Conservation (phyloP, 2,329 filamentous ascomycete genomes). For the Zarea fungicola region DNA sequence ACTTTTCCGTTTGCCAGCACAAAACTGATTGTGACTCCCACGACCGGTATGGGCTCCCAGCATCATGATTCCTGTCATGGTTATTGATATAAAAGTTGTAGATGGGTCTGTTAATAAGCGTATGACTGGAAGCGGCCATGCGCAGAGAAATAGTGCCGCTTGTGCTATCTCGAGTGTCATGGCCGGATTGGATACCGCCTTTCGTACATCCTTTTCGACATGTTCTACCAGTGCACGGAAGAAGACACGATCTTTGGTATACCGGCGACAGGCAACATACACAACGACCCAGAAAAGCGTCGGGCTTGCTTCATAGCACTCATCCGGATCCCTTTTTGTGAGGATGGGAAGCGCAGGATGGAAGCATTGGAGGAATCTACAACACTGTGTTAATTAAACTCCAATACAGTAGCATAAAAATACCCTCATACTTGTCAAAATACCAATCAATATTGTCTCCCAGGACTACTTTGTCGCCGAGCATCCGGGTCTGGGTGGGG, state of each 20-base stretch:
- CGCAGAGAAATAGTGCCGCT: slow-evolving; percentile 44
- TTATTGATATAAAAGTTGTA: slow-evolving; percentile 40
- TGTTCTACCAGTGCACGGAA: slow-evolving; percentile 43
- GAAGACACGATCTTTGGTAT: slow-evolving; percentile 37
- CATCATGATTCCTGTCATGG: slow-evolving; percentile 42
- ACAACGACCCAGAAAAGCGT: slow-evolving; percentile 53
- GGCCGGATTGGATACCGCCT: slow-evolving; percentile 36
- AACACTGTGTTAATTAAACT: background rate
- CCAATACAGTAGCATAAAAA: background rate
- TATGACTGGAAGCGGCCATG: slow-evolving; percentile 47
- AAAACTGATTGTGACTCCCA: slow-evolving; percentile 45
- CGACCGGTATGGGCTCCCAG: slow-evolving; percentile 49
- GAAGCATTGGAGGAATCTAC: slow-evolving; percentile 47
- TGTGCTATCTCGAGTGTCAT: slow-evolving; percentile 45
- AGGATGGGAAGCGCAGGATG: slow-evolving; percentile 50
- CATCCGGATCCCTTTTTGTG: slow-evolving; percentile 44
- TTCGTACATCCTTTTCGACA: slow-evolving; percentile 42
- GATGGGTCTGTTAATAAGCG: slow-evolving; percentile 48
- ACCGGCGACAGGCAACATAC: slow-evolving; percentile 44
- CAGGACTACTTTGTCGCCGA: slow-evolving; percentile 44
- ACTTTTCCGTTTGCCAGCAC: slow-evolving; percentile 37
- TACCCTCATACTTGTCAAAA: slow-evolving; percentile 43
- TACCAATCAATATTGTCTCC: slow-evolving; percentile 52
- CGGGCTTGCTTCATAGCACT: slow-evolving; percentile 41
- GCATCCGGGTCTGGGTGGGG: slow-evolving; percentile 35